phyloP scores from a whole-genome alignment of 1,139 yeast genomes.

The Pichiaceae sp. region DNA sequence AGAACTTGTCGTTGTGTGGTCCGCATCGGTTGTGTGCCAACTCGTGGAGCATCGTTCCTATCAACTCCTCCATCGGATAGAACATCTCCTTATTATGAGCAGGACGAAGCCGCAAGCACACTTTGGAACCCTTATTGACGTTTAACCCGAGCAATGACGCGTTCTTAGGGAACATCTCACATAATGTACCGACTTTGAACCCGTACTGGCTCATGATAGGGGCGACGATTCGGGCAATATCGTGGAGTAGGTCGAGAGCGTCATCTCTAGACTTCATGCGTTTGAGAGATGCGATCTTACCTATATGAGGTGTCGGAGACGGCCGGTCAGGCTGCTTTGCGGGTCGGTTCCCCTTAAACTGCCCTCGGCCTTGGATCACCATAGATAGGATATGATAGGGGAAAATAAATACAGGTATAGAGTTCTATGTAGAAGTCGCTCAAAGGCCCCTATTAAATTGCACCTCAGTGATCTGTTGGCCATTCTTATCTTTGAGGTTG shows the following conservation, averaged over 20 bases:
- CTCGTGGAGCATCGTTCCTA: constrained; percentile 88
- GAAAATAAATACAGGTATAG: neutral
- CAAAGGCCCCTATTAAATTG: constrained; percentile 87
- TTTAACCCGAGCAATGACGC: constrained; percentile 67
- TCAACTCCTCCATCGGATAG: constrained; percentile 54
- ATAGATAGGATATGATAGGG: constrained; percentile 5
- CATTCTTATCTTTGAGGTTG: constrained; percentile 52
- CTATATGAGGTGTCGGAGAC: constrained; percentile 42
- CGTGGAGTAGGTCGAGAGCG: constrained; percentile 51
- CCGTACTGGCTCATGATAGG: constrained; percentile 68
- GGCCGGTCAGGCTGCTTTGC: constrained; percentile 14
- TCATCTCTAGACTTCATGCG: constrained; percentile 44
- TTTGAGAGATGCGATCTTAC: constrained; percentile 49
- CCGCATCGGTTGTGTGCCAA: constrained; percentile 74
- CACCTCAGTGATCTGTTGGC: constrained; percentile 50
- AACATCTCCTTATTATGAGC: constrained; percentile 49
- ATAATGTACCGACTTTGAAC: constrained; percentile 57
- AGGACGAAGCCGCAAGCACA: constrained; percentile 62
- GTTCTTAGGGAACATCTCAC: constrained; percentile 82
- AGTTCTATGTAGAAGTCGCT: neutral
- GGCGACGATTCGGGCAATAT: constrained; percentile 53
- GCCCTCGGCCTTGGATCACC: constrained; percentile 17
- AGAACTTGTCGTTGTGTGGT: constrained; percentile 72
- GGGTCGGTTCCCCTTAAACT: neutral
- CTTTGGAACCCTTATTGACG: constrained; percentile 75